Evolutionary conservation across 352 stramenopile genomes (phyloP), one percentile per base, ranked within the genome.

Genomic region (Phytophthora litchii): DNA sequence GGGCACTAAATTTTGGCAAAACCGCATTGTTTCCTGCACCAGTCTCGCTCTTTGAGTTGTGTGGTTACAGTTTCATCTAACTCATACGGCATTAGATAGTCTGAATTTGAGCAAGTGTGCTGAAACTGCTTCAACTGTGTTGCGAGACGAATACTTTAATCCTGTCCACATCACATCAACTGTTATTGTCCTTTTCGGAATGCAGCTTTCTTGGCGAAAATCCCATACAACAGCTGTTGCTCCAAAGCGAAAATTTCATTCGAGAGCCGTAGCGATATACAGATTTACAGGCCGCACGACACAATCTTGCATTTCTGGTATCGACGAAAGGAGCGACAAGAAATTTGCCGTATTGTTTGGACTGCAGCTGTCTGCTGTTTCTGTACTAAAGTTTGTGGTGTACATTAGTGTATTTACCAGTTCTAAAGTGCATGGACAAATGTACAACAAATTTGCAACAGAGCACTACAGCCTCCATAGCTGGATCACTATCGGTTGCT

Each of bases 251-350:
- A 70, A 70, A 58, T 59, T 70, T 68, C 25, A 16, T 47, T 62
- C 51, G 43, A 66, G 55, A 69, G 54, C 47, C 55, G 54, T 57
- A 37, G 23, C 38, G 36, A 59, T 52, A 70, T 66, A 55, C 55
- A 66, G 62, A 46, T 45, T 57, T 16, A n/a, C 60, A 68, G 46
- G 29, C 60, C 53, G 60, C 60, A 68, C 60, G 60, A 58, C 60
- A 64, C 60, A 58, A 56, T 68, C 60, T 9, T 59, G 41, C 23
- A 54, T 54, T 64, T 68, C 40, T 67, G 43, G 38, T 25, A 32
- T 52, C 29, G n/a, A 32, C 38, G 35, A 20, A 32, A 7, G 14
- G 25, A 34, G 29, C 20, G 12, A 34, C 29, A 47, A 43, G 16
- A 27, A 65, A 36, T 17, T 36, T 25, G n/a, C 21, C 9, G 3